A percentile compares a stretch with the other conserved stretches of the same genome.
Evolutionary conservation across 2,329 filamentous ascomycete genomes (phyloP).

Genomic region (Ceratocystis smalleyi): DNA sequence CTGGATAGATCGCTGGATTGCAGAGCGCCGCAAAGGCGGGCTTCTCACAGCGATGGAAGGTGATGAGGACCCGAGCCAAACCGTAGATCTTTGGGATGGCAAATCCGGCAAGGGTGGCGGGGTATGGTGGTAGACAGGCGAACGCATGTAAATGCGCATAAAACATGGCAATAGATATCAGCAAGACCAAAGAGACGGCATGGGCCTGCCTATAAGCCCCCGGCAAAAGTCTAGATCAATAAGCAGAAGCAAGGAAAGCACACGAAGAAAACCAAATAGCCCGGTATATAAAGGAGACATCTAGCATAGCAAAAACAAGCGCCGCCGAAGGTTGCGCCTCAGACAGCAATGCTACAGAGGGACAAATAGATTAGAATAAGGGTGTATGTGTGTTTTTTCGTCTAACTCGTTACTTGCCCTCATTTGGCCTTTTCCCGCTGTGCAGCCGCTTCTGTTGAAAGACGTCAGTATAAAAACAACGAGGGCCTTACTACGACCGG

Average conservation of each 20-base stretch:
- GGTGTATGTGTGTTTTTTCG: not conserved
- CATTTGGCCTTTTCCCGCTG: slow-evolving; percentile 42
- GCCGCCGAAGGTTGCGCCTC: not conserved
- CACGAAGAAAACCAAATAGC: slow-evolving; percentile 3
- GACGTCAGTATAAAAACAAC: not conserved
- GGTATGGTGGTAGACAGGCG: slow-evolving; percentile 26
- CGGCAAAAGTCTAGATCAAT: not conserved
- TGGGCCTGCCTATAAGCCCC: not conserved
- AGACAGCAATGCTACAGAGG: slow-evolving; percentile 6
- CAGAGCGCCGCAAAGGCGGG: slow-evolving; percentile 42
- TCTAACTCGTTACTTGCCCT: slow-evolving; percentile 16
- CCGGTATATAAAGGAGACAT: not conserved
- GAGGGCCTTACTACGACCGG: not conserved
- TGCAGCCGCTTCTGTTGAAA: slow-evolving; percentile 37
- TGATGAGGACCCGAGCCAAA: slow-evolving; percentile 22
- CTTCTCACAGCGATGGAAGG: slow-evolving; percentile 32
- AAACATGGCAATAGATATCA: not conserved
- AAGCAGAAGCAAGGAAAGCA: slow-evolving; percentile 2
- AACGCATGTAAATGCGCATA: slow-evolving; percentile 13
- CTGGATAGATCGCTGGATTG: slow-evolving; percentile 49
- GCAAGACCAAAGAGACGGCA: not conserved
- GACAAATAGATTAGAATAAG: slow-evolving; percentile 6
- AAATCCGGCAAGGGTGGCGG: slow-evolving; percentile 27
- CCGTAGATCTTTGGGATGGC: slow-evolving; percentile 26
- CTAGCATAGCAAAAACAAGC: slow-evolving; percentile 4